Conservation (phyloP, 352 stramenopile genomes). For the Phytopythium ostracodes region DNA sequence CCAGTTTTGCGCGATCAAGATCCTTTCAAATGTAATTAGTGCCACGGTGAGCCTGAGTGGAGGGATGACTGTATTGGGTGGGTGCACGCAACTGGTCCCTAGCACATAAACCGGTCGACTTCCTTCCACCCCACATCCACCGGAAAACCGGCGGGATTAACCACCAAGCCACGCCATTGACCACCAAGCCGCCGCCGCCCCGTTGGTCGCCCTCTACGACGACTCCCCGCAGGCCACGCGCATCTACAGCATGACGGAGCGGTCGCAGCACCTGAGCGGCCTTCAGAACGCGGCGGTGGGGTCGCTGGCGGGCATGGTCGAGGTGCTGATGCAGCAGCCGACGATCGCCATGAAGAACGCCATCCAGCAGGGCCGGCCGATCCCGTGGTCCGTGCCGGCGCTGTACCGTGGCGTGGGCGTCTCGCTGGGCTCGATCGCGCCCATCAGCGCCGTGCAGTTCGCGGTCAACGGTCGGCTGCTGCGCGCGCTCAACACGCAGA, state of each 20-base stretch:
- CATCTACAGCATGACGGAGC: conserved; percentile 30
- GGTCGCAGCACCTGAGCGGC: conserved; percentile 55
- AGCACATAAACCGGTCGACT: no score
- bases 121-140: no score
- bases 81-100: no score
- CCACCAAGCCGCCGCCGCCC: no score
- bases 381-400: conserved; percentile 51
- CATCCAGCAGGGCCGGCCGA: conserved; percentile 69
- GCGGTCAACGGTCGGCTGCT: conserved; percentile 69
- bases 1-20: no score
- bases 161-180: no score
- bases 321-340: conserved; percentile 81
- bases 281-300: conserved; percentile 77
- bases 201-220: no score
- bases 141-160: no score
- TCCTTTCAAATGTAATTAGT: no score
- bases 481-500: conserved; percentile 20
- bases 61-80: no score
- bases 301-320: conserved; percentile 78
- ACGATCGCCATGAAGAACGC: conserved; percentile 85
- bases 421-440: conserved; percentile 72
- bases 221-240: no score
- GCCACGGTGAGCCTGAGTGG: no score
- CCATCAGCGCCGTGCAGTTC: conserved; percentile 79
- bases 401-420: conserved; percentile 80